A percentile compares a stretch with the other conserved stretches of the same genome.
Conservation (phyloP, 495 filamentous ascomycete species). For the Apodospora peruviana region DNA sequence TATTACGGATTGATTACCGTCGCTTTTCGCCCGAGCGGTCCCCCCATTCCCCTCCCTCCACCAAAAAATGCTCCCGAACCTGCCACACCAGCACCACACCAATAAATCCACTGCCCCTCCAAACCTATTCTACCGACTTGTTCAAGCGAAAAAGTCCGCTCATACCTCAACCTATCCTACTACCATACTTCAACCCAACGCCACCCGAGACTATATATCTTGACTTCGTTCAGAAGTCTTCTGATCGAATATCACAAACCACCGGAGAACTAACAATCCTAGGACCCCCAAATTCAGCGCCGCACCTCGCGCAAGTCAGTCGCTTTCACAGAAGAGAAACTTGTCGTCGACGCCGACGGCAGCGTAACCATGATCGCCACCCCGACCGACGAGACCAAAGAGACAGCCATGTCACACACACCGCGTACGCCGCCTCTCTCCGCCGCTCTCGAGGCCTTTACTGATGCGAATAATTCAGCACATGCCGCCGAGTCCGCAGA, state of each 20-base stretch:
- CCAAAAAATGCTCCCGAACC: not conserved
- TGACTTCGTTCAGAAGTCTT: not conserved
- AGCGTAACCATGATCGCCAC: slow-evolving; percentile 63
- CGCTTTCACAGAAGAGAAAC: slow-evolving; percentile 77
- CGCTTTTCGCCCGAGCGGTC: not conserved
- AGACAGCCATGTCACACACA: slow-evolving; percentile 66
- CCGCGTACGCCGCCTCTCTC: slow-evolving; percentile 54
- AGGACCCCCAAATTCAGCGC: slow-evolving; percentile 49
- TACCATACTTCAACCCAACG: not conserved
- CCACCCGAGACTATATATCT: not conserved
- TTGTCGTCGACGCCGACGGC: slow-evolving; percentile 81
- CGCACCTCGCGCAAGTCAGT: slow-evolving; percentile 70
- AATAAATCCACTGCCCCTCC: slow-evolving; percentile 18
- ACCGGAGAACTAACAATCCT: not conserved
- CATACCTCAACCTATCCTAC: not conserved
- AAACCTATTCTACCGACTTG: slow-evolving; percentile 1
- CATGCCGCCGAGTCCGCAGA: slow-evolving; percentile 57
- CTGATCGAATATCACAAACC: not conserved
- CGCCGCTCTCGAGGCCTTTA: slow-evolving; percentile 44
- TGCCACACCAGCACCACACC: slow-evolving; percentile 1
- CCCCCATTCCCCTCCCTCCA: slow-evolving; percentile 7
- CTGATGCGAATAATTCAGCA: slow-evolving; percentile 38
- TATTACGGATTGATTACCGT: slow-evolving; percentile 9
- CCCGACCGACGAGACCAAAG: slow-evolving; percentile 56
- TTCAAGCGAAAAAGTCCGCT: not conserved